Conservation (phyloP, 139 green algal genomes). For the Chlorella sp. region DNA sequence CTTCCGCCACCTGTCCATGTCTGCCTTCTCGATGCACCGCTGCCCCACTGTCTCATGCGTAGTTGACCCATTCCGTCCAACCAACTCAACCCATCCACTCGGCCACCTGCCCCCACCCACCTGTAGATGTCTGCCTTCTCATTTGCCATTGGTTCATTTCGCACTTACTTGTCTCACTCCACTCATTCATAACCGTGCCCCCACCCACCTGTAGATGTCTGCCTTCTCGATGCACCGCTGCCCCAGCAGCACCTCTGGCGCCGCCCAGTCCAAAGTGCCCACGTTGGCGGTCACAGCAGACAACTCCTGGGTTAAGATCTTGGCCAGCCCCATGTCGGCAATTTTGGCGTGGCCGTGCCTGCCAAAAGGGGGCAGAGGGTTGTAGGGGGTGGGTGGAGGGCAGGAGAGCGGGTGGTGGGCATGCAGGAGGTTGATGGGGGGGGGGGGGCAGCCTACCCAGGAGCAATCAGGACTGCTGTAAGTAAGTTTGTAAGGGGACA, state of each 20-base stretch:
- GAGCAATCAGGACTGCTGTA: too few relatives aligned
- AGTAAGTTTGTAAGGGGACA: too few relatives aligned
- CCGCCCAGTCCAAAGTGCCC: slow-evolving; percentile 10
- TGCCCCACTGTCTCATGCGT: too few relatives aligned
- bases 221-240: slow-evolving; percentile 40
- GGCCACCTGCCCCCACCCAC: too few relatives aligned
- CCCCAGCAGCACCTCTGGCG: slow-evolving; percentile 55
- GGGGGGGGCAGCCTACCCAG: too few relatives aligned
- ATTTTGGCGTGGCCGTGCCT: slow-evolving; percentile 51
- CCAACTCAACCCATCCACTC: too few relatives aligned
- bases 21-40: slow-evolving; percentile 42
- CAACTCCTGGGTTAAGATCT: slow-evolving; percentile 33
- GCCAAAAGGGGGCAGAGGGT: neutral
- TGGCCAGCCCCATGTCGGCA: slow-evolving; percentile 50
- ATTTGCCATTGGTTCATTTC: too few relatives aligned
- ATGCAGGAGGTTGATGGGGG: too few relatives aligned
- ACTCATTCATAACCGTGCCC: too few relatives aligned
- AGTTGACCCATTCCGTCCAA: too few relatives aligned
- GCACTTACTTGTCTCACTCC: neutral
- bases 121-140: too few relatives aligned
- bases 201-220: slow-evolving; percentile 47
- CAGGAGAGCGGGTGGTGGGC: neutral
- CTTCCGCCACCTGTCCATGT: slow-evolving; percentile 51
- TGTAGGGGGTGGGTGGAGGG: neutral
- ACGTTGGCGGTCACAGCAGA: neutral